Evolutionary conservation across 108 stramenopile genomes (phyloP).

Genomic region (Nannochloropsis gaditana): DNA sequence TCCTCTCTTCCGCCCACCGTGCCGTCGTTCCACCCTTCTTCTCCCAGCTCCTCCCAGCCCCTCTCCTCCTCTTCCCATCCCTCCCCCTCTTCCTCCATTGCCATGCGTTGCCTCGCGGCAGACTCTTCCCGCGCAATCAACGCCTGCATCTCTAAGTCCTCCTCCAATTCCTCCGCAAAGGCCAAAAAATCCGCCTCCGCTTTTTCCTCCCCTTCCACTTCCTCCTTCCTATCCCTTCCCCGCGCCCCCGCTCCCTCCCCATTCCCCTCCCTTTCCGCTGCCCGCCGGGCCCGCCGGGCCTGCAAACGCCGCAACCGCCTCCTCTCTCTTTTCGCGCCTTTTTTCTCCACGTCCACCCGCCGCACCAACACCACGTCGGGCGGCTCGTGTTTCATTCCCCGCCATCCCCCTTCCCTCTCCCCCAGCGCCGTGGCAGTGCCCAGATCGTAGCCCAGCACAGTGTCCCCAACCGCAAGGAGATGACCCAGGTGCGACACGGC

Average conservation of each 20-base stretch:
- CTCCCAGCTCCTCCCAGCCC: neutral
- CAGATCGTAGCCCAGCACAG: conserved; percentile 89
- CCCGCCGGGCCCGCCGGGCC: neutral
- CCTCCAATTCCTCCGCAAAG: neutral
- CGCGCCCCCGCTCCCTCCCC: neutral
- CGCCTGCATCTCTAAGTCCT: neutral
- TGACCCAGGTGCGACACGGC: neutral
- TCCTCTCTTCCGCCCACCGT: neutral
- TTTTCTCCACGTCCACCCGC: conserved; percentile 59
- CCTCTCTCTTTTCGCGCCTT: neutral
- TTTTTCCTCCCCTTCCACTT: neutral
- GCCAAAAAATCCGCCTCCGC: neutral
- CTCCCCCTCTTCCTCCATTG: neutral
- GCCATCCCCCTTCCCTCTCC: conserved; percentile 62
- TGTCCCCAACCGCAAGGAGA: conserved; percentile 81
- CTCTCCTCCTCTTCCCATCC: neutral
- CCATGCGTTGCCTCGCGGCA: neutral
- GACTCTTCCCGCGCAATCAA: neutral
- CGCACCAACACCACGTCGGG: conserved; percentile 88
- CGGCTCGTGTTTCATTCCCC: conserved; percentile 43
- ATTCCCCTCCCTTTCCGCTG: neutral
- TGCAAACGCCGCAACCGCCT: neutral
- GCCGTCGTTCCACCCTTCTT: neutral
- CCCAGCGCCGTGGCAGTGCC: conserved; percentile 56
- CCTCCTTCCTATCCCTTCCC: neutral